A percentile compares a stretch with the other conserved stretches of the same genome.
These are phyloP conservation scores for Ogataea corticis DNA, from an alignment of 805 yeast genomes.

Conservation along the genomic window DNA sequence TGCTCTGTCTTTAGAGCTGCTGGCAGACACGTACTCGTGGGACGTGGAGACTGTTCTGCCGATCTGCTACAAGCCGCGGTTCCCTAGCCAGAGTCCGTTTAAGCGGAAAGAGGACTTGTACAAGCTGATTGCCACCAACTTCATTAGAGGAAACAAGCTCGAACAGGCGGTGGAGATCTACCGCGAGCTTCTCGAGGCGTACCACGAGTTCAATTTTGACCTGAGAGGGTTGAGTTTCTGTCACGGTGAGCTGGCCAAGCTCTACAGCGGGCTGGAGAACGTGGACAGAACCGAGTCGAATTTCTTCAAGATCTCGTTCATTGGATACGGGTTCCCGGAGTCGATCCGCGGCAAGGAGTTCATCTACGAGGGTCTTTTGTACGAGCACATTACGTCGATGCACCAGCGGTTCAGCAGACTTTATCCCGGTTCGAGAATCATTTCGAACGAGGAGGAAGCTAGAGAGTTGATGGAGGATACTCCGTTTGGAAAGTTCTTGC, in stretches of 20 bases:
- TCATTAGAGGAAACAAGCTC: conserved; percentile 66
- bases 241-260: conserved; percentile 62
- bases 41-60: conserved; percentile 56
- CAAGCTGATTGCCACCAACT: conserved; percentile 69
- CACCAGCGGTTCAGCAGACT: conserved; percentile 71
- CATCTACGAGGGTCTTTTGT: conserved; percentile 83
- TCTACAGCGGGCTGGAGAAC: conserved; percentile 66
- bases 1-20: conserved; percentile 73
- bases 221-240: conserved; percentile 72
- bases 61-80: conserved; percentile 59
- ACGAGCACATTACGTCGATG: conserved; percentile 83
- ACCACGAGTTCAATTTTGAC: conserved; percentile 71
- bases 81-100: conserved; percentile 81
- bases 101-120: conserved; percentile 74
- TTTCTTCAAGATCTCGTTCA: conserved; percentile 74
- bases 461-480: conserved; percentile 46
- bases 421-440: conserved; percentile 79
- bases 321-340: conserved; percentile 83
- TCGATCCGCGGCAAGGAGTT: conserved; percentile 74
- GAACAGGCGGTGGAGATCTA: conserved; percentile 81
- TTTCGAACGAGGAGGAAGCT: conserved; percentile 58
- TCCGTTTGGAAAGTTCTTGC: conserved; percentile 71
- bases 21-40: conserved; percentile 80
- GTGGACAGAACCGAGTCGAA: conserved; percentile 75
- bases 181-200: conserved; percentile 74